phyloP scores from a whole-genome alignment of 1,284 basidiomycete genomes.

The Anthracocystis setariae region DNA sequence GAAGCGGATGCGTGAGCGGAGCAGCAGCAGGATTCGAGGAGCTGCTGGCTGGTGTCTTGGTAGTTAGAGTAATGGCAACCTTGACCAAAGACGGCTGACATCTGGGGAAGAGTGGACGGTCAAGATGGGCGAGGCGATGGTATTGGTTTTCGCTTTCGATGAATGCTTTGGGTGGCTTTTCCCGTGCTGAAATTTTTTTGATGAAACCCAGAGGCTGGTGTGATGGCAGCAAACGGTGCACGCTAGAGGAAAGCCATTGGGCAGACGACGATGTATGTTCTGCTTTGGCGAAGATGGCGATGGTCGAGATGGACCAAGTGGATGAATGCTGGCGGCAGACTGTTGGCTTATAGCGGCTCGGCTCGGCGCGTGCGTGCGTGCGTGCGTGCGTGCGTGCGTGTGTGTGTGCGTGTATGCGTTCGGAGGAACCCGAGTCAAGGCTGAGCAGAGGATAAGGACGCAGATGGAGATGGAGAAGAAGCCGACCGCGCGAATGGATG shows the following conservation, averaged over 20 bases:
- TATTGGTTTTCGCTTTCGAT: conserved; percentile 7
- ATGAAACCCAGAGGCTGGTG: neutral
- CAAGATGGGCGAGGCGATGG: too few species aligned
- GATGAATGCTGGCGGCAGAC: too few species aligned
- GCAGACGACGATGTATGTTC: neutral
- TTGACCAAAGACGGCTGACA: conserved; percentile 50
- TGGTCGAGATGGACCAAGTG: neutral
- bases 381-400: too few species aligned
- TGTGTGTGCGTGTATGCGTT: too few species aligned
- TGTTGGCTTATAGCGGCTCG: too few species aligned
- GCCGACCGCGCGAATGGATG: too few species aligned
- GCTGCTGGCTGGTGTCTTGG: conserved; percentile 49
- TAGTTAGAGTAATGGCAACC: conserved; percentile 48
- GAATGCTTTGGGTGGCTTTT: too few species aligned
- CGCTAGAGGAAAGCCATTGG: conserved; percentile 18
- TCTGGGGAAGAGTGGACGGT: conserved; percentile 22
- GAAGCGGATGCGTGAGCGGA: neutral
- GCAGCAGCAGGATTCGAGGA: neutral
- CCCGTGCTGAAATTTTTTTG: neutral
- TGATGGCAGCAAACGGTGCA: neutral
- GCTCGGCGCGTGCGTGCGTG: too few species aligned
- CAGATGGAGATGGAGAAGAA: too few species aligned
- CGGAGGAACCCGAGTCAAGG: too few species aligned
- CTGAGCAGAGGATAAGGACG: too few species aligned
- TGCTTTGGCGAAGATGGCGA: neutral